Conservation (phyloP, 495 filamentous ascomycete species). For the Sporormia fimetaria region DNA sequence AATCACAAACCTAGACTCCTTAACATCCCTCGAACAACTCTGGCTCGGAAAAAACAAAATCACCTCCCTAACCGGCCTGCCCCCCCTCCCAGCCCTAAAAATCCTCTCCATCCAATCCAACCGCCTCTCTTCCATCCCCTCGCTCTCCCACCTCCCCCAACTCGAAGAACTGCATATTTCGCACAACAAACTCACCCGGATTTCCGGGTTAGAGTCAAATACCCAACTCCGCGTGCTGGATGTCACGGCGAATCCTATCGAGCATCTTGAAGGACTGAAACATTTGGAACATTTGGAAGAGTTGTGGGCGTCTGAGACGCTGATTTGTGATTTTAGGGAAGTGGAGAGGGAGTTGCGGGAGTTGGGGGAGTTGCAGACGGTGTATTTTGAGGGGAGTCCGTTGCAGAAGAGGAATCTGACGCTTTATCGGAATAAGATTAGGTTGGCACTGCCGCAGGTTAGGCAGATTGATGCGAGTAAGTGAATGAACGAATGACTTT, state of each 20-base stretch:
- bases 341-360: conserved; percentile 68
- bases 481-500: conserved; percentile 40
- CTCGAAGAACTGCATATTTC: conserved; percentile 96
- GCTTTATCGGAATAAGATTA: conserved; percentile 86
- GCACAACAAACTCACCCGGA: conserved; percentile 79
- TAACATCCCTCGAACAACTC: conserved; percentile 68
- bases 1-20: conserved; percentile 73
- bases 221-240: conserved; percentile 64
- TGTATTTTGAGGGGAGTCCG: conserved; percentile 96
- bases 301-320: conserved; percentile 88
- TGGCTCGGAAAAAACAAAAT: conserved; percentile 99
- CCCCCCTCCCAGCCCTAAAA: conserved; percentile 61
- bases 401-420: conserved; percentile 62
- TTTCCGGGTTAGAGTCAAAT: conserved; percentile 64
- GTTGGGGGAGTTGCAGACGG: conserved; percentile 71
- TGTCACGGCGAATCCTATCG: conserved; percentile 79
- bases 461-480: conserved; percentile 94
- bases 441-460: conserved; percentile 74
- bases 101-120: conserved; percentile 97
- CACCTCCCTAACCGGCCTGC: conserved; percentile 65
- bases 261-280: conserved; percentile 58
- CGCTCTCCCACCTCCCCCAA: conserved; percentile 57
- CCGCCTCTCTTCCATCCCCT: conserved; percentile 69
- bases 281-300: conserved; percentile 67
- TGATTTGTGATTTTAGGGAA: conserved; percentile 66